These are phyloP conservation scores for Salix caprea DNA, from an alignment of 345 rosid genomes.

Conservation along the genomic window DNA sequence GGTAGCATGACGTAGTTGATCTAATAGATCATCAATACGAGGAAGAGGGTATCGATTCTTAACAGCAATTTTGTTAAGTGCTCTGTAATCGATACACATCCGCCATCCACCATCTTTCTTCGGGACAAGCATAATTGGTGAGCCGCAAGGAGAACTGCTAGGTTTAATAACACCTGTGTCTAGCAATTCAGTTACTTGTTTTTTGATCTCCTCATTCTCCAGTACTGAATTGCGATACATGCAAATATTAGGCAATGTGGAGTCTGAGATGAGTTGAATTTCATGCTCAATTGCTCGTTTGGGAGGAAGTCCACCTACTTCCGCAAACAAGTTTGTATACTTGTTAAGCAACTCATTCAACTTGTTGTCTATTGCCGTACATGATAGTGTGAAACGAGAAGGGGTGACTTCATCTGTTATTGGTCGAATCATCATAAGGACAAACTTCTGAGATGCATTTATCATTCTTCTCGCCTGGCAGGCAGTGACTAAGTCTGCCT, in stretches of 20 bases:
- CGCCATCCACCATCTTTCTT: neutral
- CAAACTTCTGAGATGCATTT: neutral
- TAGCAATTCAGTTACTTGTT: neutral
- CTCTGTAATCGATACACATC: neutral
- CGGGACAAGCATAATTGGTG: neutral
- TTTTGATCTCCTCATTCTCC: neutral
- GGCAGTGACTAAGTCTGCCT: neutral
- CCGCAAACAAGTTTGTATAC: neutral
- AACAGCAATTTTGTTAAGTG: neutral
- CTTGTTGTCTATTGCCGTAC: neutral
- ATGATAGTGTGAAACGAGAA: neutral
- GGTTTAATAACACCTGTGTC: neutral
- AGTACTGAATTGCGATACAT: neutral
- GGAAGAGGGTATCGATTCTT: neutral
- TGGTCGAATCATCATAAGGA: neutral
- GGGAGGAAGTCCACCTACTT: neutral
- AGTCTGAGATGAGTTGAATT: neutral
- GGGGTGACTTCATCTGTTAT: neutral
- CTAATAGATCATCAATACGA: neutral
- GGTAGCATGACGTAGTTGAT: neutral
- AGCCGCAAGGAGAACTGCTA: neutral
- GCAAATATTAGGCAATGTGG: neutral
- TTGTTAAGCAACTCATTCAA: neutral
- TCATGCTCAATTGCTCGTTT: neutral
- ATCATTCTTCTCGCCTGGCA: neutral